These are phyloP conservation scores for Fragaria ananassa DNA, from an alignment of 306 rosid genomes.

Conservation along the genomic window DNA sequence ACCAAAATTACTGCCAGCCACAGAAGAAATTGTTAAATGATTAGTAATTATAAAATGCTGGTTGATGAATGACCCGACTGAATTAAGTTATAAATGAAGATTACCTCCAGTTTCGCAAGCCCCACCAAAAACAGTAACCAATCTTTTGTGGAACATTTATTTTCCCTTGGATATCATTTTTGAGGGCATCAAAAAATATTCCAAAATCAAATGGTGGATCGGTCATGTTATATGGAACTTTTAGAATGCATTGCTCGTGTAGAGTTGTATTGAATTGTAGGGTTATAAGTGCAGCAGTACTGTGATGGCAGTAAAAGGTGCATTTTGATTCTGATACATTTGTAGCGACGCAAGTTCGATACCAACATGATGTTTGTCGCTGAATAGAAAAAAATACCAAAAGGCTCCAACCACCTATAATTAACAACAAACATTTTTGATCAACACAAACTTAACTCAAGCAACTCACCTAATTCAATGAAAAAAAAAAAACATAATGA, in stretches of 20 bases:
- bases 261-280: background rate
- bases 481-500: no score
- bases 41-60: no score
- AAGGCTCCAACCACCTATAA: constrained; percentile 22
- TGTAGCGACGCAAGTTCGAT: background rate
- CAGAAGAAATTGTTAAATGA: background rate
- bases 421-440: no score
- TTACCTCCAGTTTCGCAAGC: constrained; percentile 10
- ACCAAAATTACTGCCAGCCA: constrained; percentile 1
- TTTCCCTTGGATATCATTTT: background rate
- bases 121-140: constrained; percentile 10
- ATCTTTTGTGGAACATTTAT: background rate
- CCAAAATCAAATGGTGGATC: constrained; percentile 18
- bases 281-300: no score
- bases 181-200: background rate
- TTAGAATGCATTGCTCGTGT: background rate
- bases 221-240: background rate
- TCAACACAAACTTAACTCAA: no score
- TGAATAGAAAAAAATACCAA: constrained; percentile 27
- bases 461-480: no score
- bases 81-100: background rate
- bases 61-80: background rate
- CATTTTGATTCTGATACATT: fast-evolving
- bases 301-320: background rate
- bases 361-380: constrained; percentile 19